Base-by-base conservation (phyloP, 2,329 filamentous ascomycete genomes). In the Calonectria pauciramosa region DNA sequence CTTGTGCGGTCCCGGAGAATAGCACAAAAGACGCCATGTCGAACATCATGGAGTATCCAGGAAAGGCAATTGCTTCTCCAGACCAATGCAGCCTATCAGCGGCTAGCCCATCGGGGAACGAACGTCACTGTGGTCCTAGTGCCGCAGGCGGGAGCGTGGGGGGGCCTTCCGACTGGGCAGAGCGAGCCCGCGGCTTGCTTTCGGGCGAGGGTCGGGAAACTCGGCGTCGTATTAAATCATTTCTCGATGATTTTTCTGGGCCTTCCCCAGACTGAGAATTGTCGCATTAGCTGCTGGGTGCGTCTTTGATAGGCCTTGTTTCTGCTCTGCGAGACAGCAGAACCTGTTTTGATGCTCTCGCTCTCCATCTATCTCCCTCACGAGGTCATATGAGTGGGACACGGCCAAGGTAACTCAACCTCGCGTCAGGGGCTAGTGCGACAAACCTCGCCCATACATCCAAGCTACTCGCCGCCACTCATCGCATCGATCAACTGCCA, bases 91-190 rank as follows among this genome's bases (percentile, higher is more conserved):
- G 41, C 60, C 60, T 65, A 65, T 65, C 38, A 49, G 38, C 26
- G 5, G 38, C 26, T 36, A 59, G 54, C 16, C 16, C 28, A 54
- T 68, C 38, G 49, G 41, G 26, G 23, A 26, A 54, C 30, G 47
- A 66, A 73, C 71, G 71, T 73, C 71, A 73, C 56, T n/a, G 36
- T 20, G 71, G 28, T n/a, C 36, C 30, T 56, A 67, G 36, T 38
- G n/a, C 41, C 41, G 65, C 66, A 56, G 34, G 56, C 36, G 32
- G 56, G 26, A 41, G 9, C 5, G 23, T 41, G 56, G 56, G 56
- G 56, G 56, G 30, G 11, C 4, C n/a, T 41, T 63, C 56, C 56
- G 34, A 63, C 56, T 63, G 56, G 56, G 36, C 56, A 41, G 56
- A 18, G 23, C 36, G 36, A 63, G 38, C 56, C 56, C 56, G 38